Evolutionary conservation across 805 yeast species (phyloP).

Genomic region (Ogataea salicorniae): DNA sequence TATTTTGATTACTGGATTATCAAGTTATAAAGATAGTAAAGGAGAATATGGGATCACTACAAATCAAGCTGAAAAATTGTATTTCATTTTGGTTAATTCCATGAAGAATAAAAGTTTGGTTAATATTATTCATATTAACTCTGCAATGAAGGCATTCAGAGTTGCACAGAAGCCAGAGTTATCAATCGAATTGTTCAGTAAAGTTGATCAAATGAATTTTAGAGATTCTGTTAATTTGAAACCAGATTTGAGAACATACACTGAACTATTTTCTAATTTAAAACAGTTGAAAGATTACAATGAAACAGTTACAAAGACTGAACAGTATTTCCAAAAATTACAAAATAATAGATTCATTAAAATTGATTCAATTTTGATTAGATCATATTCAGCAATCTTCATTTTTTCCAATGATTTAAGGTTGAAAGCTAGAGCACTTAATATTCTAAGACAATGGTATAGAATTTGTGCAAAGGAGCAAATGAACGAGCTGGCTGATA

Average conservation of each 20-base stretch:
- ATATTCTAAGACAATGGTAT: conserved; percentile 25
- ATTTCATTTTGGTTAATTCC: conserved; percentile 29
- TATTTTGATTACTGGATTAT: conserved; percentile 41
- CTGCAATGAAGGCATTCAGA: conserved; percentile 40
- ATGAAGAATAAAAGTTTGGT: conserved; percentile 25
- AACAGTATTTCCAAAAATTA: conserved; percentile 15
- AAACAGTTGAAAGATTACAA: conserved; percentile 11
- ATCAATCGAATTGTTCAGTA: conserved; percentile 36
- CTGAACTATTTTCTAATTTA: conserved; percentile 24
- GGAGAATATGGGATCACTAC: conserved; percentile 22
- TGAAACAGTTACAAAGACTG: conserved; percentile 18
- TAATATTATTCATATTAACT: conserved; percentile 39
- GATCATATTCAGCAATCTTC: conserved; percentile 23
- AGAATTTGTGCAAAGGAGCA: conserved; percentile 20
- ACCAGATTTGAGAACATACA: conserved; percentile 33
- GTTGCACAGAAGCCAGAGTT: conserved; percentile 34
- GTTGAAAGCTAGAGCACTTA: conserved; percentile 23
- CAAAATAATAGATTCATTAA: conserved; percentile 16
- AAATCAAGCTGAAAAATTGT: conserved; percentile 31
- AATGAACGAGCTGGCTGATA: conserved; percentile 11
- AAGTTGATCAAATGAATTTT: conserved; percentile 11
- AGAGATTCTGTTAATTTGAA: conserved; percentile 15
- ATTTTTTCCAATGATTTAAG: conserved; percentile 22
- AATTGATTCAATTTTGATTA: conserved; percentile 17
- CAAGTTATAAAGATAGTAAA: conserved; percentile 25